Conservation (phyloP, 2,329 filamentous ascomycete species). For the Kalmusia sp. region DNA sequence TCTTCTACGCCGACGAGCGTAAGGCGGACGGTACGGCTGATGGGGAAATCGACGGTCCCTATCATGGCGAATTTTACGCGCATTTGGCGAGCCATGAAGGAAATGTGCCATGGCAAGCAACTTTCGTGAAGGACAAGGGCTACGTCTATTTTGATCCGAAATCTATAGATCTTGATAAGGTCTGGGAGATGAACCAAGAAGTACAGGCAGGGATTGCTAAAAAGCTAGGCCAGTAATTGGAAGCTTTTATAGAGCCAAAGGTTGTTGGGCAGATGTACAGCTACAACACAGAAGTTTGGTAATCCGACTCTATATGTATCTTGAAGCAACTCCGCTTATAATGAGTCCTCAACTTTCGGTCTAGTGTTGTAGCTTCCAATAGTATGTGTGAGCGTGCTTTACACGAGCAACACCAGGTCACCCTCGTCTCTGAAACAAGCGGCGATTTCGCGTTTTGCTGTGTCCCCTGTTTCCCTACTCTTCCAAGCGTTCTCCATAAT, state of each 20-base stretch:
- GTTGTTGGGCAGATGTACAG: too few relatives aligned
- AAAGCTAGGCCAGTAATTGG: background rate
- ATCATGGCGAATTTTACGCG: slow-evolving; percentile 45
- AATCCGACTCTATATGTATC: too few relatives aligned
- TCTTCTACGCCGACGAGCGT: slow-evolving; percentile 60
- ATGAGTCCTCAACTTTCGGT: too few relatives aligned
- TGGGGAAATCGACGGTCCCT: slow-evolving; percentile 37
- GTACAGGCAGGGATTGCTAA: too few relatives aligned
- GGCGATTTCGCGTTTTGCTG: slow-evolving; percentile 31
- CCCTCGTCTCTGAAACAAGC: slow-evolving; percentile 38
- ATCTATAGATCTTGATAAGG: background rate
- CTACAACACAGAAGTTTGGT: too few relatives aligned
- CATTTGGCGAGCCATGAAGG: slow-evolving; percentile 34
- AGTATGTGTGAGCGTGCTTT: background rate
- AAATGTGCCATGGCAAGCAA: slow-evolving; percentile 44
- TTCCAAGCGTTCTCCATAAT: slow-evolving; percentile 49
- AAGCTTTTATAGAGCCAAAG: too few relatives aligned
- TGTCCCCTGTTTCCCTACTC: slow-evolving; percentile 18
- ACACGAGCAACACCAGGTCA: slow-evolving; percentile 38
- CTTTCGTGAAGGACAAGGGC: slow-evolving; percentile 46
- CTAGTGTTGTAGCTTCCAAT: too few relatives aligned
- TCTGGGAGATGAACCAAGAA: background rate
- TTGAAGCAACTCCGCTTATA: too few relatives aligned
- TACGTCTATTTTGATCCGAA: slow-evolving; percentile 27
- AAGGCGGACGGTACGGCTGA: slow-evolving; percentile 47